Evolutionary conservation across 2,329 filamentous ascomycete genomes (phyloP), one percentile per base, ranked within the genome.

Genomic region (Arthrobotrys entomopaga): DNA sequence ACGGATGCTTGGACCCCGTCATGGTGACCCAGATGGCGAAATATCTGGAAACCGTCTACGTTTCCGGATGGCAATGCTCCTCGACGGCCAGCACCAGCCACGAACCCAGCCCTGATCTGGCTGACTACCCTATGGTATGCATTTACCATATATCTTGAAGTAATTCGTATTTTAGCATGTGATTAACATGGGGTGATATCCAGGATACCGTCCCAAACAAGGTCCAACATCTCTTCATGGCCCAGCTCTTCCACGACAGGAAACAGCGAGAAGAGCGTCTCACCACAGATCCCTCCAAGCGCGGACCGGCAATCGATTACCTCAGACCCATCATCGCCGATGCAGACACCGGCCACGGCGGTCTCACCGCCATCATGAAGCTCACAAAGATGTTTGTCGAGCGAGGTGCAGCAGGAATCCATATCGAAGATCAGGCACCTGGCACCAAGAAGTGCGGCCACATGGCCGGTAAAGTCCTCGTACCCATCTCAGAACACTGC

Each of bases 1-100:
- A 97, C 81, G 95, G 95, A 80, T 98, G 95, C 84, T 86, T 99
- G 77, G 95, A 99, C 81, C 95, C 95, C 10, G 97, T 96, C 66
- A 97, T 97, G 91, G 87, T 99, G 81, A 98, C 95, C 26, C 95
- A 99, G 83, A 99, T 99, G 95, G 94, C 94, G 79, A 97, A 98
- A 84, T 98, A 96, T 82, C 87, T 99, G 76, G 95, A 99, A 81
- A 99, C 95, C 38, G 92, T 99, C 81, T 99, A 99, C 82, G 95
- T 99, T 76, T 98, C 95, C 64, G 95, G 95, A 77, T 99, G 95
- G 95, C 95, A 99, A 84, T 97, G 92, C 77, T 98, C 94, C 1
- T 97, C 93, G 22, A 99, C 95, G 6, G 95, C 95, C 57, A 97
- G 94, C 1, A 88, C 93, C 1, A 94, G 93, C 5, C 93, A 99